Evolutionary conservation across 2,329 filamentous ascomycete species (phyloP), one percentile per base, ranked within the genome.

Genomic region (Ophidiomyces ophidiicola): DNA sequence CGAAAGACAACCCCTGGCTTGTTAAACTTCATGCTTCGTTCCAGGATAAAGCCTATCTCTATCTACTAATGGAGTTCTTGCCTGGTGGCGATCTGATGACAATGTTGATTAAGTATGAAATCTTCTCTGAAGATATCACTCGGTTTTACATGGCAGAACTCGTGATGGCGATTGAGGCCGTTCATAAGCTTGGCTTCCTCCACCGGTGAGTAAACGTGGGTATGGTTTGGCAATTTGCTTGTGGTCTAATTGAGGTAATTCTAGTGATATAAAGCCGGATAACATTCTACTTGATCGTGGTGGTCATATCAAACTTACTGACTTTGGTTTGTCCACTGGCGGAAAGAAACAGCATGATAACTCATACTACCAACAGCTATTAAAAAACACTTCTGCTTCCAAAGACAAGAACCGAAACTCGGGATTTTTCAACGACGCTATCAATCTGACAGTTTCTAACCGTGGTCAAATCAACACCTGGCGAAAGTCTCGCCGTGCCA

Each of bases 81-180:
- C 90, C 90, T 5, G 90, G 90, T 61, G 90, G 90, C 61, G 90
- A 98, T 67, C 64, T 98, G 60, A 98, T 98, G 90, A 98, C 90
- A 3, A 98, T 98, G 90, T 71, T 98, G 51, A 98, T 98, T 69
- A 98, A 96, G 71, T 98, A 98, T 57, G 90, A 98, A 61, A 94
- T 98, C 60, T 98, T 98, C 62, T 93, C 86, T 0, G 88, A 96
- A 61, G 90, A 98, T 51, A 96, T 98, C 50, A 98, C 90, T 20
- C 78, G 90, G 12, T 98, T 98, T 64, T 98, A 98, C 64, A 98
- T 98, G 76, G 90, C 90, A 17, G 88, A 98, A 62, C 88, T 96
- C 53, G 84, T 94, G 17, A 73, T 96, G 56, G 90, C 90, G n/a
- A 96, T 98, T 50, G 90, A 98, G 58, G 90, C 90, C 10, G 90